phyloP scores from a whole-genome alignment of 495 filamentous ascomycete genomes.

The Penicillium pancosmium region DNA sequence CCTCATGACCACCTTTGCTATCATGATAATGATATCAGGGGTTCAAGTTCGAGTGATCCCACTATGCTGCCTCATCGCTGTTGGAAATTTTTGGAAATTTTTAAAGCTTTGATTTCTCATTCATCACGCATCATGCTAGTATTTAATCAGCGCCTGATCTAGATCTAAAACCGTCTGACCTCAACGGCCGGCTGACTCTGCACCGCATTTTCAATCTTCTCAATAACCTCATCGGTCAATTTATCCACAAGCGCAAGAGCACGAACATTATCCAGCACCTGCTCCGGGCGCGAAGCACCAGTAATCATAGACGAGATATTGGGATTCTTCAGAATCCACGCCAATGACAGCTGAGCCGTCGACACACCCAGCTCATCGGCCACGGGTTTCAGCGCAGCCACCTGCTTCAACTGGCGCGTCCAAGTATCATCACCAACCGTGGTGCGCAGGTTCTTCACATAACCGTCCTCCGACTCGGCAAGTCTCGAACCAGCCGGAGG shows the following conservation, averaged over 20 bases:
- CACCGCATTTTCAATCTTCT: conserved; percentile 68
- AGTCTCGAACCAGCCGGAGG: conserved; percentile 41
- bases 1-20: no score
- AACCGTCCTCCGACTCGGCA: conserved; percentile 44
- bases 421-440: conserved; percentile 25
- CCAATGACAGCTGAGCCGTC: conserved; percentile 68
- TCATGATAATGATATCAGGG: no score
- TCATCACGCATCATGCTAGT: no score
- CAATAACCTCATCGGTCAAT: conserved; percentile 67
- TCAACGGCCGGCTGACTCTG: conserved; percentile 61
- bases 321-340: conserved; percentile 79
- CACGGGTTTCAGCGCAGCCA: conserved; percentile 56
- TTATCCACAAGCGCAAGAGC: conserved; percentile 62
- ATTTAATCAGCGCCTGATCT: conserved; percentile 2
- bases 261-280: conserved; percentile 71
- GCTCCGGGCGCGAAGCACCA: conserved; percentile 70
- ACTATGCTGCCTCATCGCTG: no score
- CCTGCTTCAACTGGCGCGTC: conserved; percentile 27
- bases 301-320: conserved; percentile 77
- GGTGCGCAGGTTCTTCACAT: conserved; percentile 33
- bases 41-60: no score
- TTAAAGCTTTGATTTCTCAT: no score
- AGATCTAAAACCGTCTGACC: conserved; percentile 24
- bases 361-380: conserved; percentile 68
- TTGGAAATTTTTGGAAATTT: no score